phyloP scores from a whole-genome alignment of 2,329 filamentous ascomycete genomes.

The Ceratocystis lukuohia region DNA sequence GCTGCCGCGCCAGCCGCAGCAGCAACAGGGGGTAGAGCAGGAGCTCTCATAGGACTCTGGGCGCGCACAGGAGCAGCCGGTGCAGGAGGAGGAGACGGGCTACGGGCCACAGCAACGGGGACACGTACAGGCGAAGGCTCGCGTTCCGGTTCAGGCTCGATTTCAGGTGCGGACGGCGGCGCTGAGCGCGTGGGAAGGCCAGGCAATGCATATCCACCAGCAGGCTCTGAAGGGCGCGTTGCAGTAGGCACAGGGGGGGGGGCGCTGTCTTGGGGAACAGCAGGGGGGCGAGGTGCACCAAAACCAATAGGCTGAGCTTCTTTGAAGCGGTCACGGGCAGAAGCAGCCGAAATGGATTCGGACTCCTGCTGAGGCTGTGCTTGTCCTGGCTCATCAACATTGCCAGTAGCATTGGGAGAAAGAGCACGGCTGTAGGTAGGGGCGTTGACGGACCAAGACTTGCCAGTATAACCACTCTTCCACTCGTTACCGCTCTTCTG shows the following conservation, averaged over 20 bases:
- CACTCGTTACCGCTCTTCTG: slow-evolving; percentile 67
- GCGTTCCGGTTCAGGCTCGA: slow-evolving; percentile 44
- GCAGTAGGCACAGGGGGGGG: slow-evolving; percentile 27
- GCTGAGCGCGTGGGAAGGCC: slow-evolving; percentile 54
- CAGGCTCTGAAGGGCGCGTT: slow-evolving; percentile 49
- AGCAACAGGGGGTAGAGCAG: slow-evolving; percentile 17
- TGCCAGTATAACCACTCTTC: slow-evolving; percentile 85
- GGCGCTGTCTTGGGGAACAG: slow-evolving; percentile 32
- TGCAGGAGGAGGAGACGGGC: slow-evolving; percentile 29
- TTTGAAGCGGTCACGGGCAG: slow-evolving; percentile 73
- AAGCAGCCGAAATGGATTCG: slow-evolving; percentile 51
- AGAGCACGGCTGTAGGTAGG: slow-evolving; percentile 51
- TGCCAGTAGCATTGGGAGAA: slow-evolving; percentile 50
- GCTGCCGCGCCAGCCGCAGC: slow-evolving; percentile 17
- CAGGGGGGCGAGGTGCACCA: slow-evolving; percentile 27
- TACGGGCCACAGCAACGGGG: slow-evolving; percentile 69
- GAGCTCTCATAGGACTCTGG: slow-evolving; percentile 23
- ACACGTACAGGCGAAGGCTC: slow-evolving; percentile 68
- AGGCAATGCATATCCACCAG: slow-evolving; percentile 64
- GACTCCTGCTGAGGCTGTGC: slow-evolving; percentile 35
- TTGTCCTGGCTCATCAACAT: slow-evolving; percentile 24
- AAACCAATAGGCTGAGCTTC: slow-evolving; percentile 57
- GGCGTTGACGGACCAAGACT: slow-evolving; percentile 78
- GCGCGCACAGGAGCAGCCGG: slow-evolving; percentile 24
- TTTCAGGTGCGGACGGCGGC: slow-evolving; percentile 38